Evolutionary conservation across 371 early-diverging fungal genomes (phyloP), one percentile per base, ranked within the genome.

Genomic region (Mortierella sp.): DNA sequence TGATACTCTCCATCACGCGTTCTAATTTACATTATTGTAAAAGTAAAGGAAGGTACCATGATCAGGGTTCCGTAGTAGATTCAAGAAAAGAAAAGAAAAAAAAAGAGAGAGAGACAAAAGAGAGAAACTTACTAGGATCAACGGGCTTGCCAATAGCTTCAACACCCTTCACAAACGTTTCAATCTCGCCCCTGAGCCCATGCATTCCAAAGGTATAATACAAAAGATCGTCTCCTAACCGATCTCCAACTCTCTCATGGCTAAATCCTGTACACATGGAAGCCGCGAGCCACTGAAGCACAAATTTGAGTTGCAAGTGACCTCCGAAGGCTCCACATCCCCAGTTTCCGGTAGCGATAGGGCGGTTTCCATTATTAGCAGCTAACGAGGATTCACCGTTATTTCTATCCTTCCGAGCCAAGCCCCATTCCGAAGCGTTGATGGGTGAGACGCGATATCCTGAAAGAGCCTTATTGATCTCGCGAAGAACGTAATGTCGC

Each of bases 251-350:
- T 58, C 45, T 41, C n/a, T 43, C 22, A 3, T 47, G 53, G 41
- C 62, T 58, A 28, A 69, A 62, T 0, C 58, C 65, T 10, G 76
- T 55, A 63, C 72, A 68, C 4, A 80, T 48, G 1, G 81, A 80
- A 36, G 81, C 72, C 4, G 89, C 89, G 16, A 90, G 70, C 64
- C 87, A 61, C 65, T 90, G 91, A 22, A 90, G 84, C 13, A 89
- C 65, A 65, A 82, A 73, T 69, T 90, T 90, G 67, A 89, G 84
- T 66, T 89, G 85, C 21, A 76, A 48, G 66, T 89, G 84, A 0
- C 91, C 91, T 38, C 85, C 83, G 83, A 90, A 90, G 8, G 89
- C 91, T 16, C 91, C 91, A 45, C 91, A 90, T 36, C 90, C 90
- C 84, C 76, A 79, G 69, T 84, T 84, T 66, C 87, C 88, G n/a